phyloP scores from a whole-genome alignment of 1,139 yeast species.

The Groenewaldozyma sp. region DNA sequence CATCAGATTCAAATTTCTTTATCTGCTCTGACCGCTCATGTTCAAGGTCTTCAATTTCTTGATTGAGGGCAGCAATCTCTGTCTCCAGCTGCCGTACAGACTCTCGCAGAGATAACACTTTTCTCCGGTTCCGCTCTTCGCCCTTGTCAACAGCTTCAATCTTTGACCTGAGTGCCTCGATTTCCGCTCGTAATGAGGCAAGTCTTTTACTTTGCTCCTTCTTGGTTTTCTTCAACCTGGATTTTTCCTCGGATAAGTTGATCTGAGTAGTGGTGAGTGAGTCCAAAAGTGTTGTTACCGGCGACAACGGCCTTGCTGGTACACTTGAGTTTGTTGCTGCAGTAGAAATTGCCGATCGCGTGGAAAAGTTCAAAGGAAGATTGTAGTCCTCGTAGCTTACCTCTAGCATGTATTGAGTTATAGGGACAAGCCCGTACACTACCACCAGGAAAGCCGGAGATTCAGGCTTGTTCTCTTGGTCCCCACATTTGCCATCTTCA shows the following conservation, averaged over 20 bases:
- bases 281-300: slow-evolving; percentile 30
- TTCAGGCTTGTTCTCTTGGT: slow-evolving; percentile 6
- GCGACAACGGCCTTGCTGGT: slow-evolving; percentile 29
- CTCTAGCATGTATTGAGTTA: slow-evolving; percentile 28
- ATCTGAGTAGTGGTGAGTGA: slow-evolving; percentile 29
- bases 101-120: slow-evolving; percentile 27
- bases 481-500: slow-evolving; percentile 8
- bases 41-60: slow-evolving; percentile 14
- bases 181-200: slow-evolving; percentile 26
- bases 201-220: slow-evolving; percentile 30
- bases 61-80: slow-evolving; percentile 21
- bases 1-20: slow-evolving; percentile 12
- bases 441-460: slow-evolving; percentile 18
- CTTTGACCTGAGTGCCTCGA: slow-evolving; percentile 25
- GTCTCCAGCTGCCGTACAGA: slow-evolving; percentile 28
- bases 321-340: slow-evolving; percentile 10
- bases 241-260: slow-evolving; percentile 28
- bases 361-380: slow-evolving; percentile 16
- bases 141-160: slow-evolving; percentile 28
- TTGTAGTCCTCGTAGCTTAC: slow-evolving; percentile 15
- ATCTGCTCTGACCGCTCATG: slow-evolving; percentile 12
- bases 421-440: slow-evolving; percentile 29
- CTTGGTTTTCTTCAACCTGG: slow-evolving; percentile 24
- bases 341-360: slow-evolving; percentile 13
- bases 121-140: slow-evolving; percentile 28